Evolutionary conservation across 23 red algal species (phyloP), one percentile per base, ranked within the genome.

Genomic region (Agarophyton chilense): DNA sequence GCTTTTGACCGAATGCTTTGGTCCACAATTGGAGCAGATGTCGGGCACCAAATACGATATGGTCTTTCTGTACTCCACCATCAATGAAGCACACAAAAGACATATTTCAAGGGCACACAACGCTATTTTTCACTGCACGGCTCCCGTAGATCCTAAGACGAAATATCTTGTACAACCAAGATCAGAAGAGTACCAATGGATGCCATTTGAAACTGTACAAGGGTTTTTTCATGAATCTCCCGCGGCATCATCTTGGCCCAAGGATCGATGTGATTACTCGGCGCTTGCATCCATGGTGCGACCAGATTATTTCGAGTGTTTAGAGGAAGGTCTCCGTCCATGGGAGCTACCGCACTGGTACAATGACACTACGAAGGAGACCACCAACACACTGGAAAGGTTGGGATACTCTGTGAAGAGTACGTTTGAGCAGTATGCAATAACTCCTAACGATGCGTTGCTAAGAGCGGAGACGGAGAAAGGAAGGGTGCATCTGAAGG

Each of bases 21-120:
- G 56, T 62, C 56, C 5, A 34, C 4, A 28, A 11, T 66, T 66
- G 25, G 22, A 66, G 34, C 4, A 33, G 22, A 33, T 66, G n/a
- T 28, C 10, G 8, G 56, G 56, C 19, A 62, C 56, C 6, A 22
- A 31, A n/a, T 62, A 62, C 26, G 56, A 62, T 13, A 7, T 62
- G 19, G 56, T 62, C n/a, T 62, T 62, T 62, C 26, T 62, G 10
- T 62, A 62, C 56, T 62, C n/a, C 6, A 62, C 56, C 56, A 62
- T 8, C 13, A 35, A 33, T n/a, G 61, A 66, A 17, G 34, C 3
- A n/a, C 34, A 12, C 28, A 5, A n/a, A 39, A n/a, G n/a, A n/a
- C n/a, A n/a, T n/a, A 28, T 66, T 33, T 2, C 13, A 9, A 39
- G 13, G 2, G 10, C 34, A 17, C 61, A 66, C 16, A 35, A 9